Evolutionary conservation across 2,329 filamentous ascomycete species (phyloP), one percentile per base, ranked within the genome.

Genomic region (Colletotrichum melonis): DNA sequence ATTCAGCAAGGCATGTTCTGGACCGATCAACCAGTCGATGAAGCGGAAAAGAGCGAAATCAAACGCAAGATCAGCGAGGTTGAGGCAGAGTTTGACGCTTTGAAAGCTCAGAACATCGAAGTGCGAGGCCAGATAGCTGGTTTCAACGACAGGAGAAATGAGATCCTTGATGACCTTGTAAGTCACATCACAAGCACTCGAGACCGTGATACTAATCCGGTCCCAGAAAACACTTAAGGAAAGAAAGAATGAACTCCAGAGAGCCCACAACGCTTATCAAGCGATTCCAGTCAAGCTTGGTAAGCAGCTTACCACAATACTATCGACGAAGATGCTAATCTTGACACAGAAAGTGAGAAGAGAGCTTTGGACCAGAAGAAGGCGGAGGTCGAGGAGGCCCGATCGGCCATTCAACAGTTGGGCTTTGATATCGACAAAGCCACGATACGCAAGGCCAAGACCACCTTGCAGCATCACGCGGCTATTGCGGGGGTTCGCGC

Each of bases 11-110:
- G 94, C 5, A 85, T 80, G 46, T 90, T 89, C 78, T 98, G 97
- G 92, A 95, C 92, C 0, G 91, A 95, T 58, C 91, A 94, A 74
- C 92, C 94, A 3, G 88, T 95, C 7, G 94, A 97, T 79, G 83
- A 84, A 4, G 85, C 89, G 26, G 92, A 89, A 72, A 94, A 93
- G 80, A 82, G 84, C 16, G 88, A 91, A 64, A 80, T 97, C 19
- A 86, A 90, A 72, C 85, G 85, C 19, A 87, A 86, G 7, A 82
- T 92, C 1, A 73, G 77, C 0, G 87, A 89, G 57, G 74, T 87
- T 2, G 81, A 83, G 67, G 78, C 77, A 4, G 85, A 88, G 57
- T 75, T 83, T 0, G 71, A 82, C 1, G 81, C 85, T 9, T 77
- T 91, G 26, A 81, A 86, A 5, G 78, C 84, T 2, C 81, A 86